Conservation (phyloP, 1,284 basidiomycete genomes). For the Apiotrichum veenhuisii region DNA sequence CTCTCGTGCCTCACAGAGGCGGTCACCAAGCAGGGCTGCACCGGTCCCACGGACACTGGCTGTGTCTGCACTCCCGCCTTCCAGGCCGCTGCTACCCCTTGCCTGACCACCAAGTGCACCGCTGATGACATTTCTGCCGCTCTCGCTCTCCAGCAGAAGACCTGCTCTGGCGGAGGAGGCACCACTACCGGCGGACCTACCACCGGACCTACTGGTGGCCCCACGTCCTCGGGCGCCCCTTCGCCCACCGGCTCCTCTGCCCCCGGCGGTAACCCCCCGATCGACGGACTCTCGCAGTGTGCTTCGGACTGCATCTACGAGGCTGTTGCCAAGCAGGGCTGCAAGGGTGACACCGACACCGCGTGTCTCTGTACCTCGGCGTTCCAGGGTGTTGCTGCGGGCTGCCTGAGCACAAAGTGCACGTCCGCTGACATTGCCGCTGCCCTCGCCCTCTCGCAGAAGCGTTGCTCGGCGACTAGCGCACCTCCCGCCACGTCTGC, state of each 20-base stretch:
- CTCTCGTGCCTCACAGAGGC: background rate
- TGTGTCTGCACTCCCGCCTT: conserved; percentile 6
- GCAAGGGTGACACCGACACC: conserved; percentile 9
- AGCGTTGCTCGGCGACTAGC: conserved; percentile 5
- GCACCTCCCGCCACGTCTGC: background rate
- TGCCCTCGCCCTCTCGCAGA: conserved; percentile 3
- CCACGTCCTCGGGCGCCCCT: background rate
- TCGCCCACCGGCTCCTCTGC: background rate
- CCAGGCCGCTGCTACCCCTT: background rate
- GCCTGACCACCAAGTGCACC: background rate
- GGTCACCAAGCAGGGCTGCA: conserved; percentile 1
- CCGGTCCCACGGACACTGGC: conserved; percentile 2
- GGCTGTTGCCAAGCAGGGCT: background rate
- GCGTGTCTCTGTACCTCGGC: conserved; percentile 6
- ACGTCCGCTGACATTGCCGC: background rate
- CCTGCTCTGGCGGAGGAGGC: background rate
- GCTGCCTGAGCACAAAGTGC: background rate
- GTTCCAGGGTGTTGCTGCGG: background rate
- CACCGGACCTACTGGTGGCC: background rate
- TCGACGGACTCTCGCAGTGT: conserved; percentile 4
- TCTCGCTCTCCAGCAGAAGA: background rate
- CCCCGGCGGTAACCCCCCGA: background rate
- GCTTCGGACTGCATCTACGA: conserved; percentile 3
- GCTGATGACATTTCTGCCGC: background rate
- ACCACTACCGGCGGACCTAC: background rate